A percentile compares a stretch with the other conserved stretches of the same genome.
These are phyloP conservation scores for Rhynchospora pubera DNA, from an alignment of 176 grass and related monocot genomes.

Conservation along the genomic window DNA sequence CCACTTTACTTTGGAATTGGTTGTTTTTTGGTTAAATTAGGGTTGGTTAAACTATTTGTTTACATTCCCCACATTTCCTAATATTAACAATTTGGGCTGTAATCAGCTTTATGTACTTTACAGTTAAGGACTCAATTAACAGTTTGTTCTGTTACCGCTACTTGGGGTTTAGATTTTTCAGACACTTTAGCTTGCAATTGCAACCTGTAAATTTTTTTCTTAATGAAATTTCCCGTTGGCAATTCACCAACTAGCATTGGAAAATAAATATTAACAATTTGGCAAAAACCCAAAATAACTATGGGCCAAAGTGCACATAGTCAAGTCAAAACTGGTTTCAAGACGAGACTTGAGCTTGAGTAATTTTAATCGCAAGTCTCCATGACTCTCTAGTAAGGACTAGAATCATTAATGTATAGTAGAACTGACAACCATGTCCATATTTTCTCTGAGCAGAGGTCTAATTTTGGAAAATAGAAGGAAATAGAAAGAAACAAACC, in stretches of 20 bases:
- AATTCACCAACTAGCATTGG: no score
- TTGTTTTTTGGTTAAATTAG: no score
- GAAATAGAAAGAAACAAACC: slow-evolving; percentile 39
- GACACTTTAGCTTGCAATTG: no score
- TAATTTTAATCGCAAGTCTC: background rate
- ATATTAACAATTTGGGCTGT: background rate
- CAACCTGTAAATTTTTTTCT: no score
- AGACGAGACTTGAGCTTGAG: background rate
- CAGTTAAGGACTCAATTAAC: no score
- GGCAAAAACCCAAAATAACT: background rate
- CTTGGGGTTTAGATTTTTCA: no score
- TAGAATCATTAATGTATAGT: background rate
- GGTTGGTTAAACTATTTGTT: background rate
- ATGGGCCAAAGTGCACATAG: background rate
- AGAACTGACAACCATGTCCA: background rate
- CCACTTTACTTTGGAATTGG: background rate
- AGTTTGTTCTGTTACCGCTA: no score
- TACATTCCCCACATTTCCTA: background rate
- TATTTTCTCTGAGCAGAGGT: background rate
- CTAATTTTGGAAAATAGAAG: background rate
- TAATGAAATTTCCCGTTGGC: no score
- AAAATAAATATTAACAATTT: background rate
- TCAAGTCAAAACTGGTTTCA: background rate
- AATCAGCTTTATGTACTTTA: no score
- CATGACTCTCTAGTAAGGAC: background rate